Evolutionary conservation across 2,329 filamentous ascomycete genomes (phyloP).

Genomic region (Arthroderma sp.): DNA sequence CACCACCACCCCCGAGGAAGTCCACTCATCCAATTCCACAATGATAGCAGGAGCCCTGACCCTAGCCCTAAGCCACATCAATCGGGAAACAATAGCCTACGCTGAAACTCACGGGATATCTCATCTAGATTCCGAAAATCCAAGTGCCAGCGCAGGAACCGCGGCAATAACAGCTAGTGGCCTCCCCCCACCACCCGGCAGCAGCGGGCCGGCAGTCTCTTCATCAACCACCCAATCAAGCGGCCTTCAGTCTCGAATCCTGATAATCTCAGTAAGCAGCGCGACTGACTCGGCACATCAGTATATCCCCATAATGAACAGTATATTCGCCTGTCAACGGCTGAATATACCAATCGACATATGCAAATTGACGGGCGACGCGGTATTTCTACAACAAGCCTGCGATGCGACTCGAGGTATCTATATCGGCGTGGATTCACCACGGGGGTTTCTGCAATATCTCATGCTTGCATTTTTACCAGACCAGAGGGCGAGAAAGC

Average conservation of each 20-base stretch:
- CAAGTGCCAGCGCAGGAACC: slow-evolving; percentile 26
- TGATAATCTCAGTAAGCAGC: slow-evolving; percentile 80
- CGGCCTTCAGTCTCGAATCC: slow-evolving; percentile 63
- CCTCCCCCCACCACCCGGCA: slow-evolving; percentile 8
- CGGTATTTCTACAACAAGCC: slow-evolving; percentile 90
- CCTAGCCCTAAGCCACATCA: slow-evolving; percentile 77
- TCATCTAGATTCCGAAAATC: slow-evolving; percentile 8
- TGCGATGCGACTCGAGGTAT: slow-evolving; percentile 58
- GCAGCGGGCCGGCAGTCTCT: slow-evolving; percentile 3
- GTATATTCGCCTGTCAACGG: slow-evolving; percentile 87
- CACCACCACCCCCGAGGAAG: slow-evolving; percentile 53
- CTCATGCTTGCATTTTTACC: slow-evolving; percentile 90
- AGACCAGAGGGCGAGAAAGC: slow-evolving; percentile 49
- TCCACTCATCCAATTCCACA: slow-evolving; percentile 51
- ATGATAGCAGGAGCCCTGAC: slow-evolving; percentile 85
- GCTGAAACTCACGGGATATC: slow-evolving; percentile 42
- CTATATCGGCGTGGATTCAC: slow-evolving; percentile 50
- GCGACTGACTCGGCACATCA: slow-evolving; percentile 76
- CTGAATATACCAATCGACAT: slow-evolving; percentile 85
- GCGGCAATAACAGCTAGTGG: slow-evolving; percentile 17
- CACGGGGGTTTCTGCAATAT: slow-evolving; percentile 71
- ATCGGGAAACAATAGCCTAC: slow-evolving; percentile 60
- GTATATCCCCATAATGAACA: slow-evolving; percentile 98
- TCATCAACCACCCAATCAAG: slow-evolving; percentile 15
- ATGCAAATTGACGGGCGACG: slow-evolving; percentile 68